Evolutionary conservation across 768 basidiomycete species (phyloP).

Genomic region (Pisolithus marmoratus): DNA sequence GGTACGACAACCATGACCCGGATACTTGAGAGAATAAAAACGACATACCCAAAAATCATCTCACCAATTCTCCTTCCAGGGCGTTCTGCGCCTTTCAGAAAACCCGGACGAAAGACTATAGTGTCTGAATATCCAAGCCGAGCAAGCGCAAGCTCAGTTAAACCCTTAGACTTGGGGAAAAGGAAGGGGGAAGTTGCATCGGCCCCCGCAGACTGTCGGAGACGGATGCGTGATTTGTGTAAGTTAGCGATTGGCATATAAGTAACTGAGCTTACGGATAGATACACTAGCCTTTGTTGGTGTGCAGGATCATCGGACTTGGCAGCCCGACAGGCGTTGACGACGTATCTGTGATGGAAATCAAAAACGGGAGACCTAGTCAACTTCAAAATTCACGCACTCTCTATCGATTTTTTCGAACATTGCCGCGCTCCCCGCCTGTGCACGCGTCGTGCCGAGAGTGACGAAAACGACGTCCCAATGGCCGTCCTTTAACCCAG

Average conservation of each 20-base stretch:
- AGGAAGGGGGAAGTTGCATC: constrained; percentile 44
- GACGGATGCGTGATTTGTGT: background rate
- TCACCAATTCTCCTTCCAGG: constrained; percentile 37
- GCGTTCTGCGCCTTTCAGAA: constrained; percentile 46
- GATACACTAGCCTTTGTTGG: constrained; percentile 60
- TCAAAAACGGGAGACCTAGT: background rate
- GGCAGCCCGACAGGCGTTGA: constrained; percentile 65
- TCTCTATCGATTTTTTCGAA: constrained; percentile 79
- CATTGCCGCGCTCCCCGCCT: constrained; percentile 55
- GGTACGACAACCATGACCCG: background rate
- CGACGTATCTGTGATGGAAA: constrained; percentile 50
- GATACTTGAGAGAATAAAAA: background rate
- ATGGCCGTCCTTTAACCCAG: constrained; percentile 45
- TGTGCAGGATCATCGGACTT: constrained; percentile 39
- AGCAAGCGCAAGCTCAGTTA: constrained; percentile 66
- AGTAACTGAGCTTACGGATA: constrained; percentile 45
- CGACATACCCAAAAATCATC: constrained; percentile 37
- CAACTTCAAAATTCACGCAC: constrained; percentile 31
- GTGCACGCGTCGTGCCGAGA: constrained; percentile 60
- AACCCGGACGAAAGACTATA: constrained; percentile 61
- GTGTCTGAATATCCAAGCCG: constrained; percentile 64
- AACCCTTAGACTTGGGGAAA: constrained; percentile 66
- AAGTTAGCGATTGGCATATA: background rate
- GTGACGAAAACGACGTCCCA: constrained; percentile 78
- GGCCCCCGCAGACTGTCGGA: constrained; percentile 41